Evolutionary conservation across 1,284 basidiomycete genomes (phyloP).

Genomic region (Fomitopsis pinicola): DNA sequence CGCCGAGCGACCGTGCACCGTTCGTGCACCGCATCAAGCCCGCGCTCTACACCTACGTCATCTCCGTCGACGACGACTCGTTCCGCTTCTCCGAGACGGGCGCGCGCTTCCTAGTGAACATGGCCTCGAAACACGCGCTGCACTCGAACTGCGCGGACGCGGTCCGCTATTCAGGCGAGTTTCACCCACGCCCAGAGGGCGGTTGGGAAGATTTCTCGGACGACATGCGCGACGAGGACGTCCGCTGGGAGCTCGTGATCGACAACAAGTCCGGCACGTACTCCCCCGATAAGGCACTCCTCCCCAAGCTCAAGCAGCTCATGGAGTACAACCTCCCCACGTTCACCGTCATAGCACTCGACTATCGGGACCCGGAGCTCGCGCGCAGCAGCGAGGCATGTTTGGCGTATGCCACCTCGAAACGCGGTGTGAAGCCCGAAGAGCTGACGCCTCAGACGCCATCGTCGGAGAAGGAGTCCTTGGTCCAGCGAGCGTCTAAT

Average conservation of each 20-base stretch:
- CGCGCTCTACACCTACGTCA: slow-evolving; percentile 75
- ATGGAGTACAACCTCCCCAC: slow-evolving; percentile 62
- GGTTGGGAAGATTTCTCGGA: slow-evolving; percentile 66
- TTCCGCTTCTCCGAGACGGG: slow-evolving; percentile 78
- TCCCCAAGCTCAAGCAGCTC: slow-evolving; percentile 49
- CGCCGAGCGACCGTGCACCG: slow-evolving; percentile 13
- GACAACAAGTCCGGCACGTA: slow-evolving; percentile 80
- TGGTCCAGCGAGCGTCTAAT: slow-evolving; percentile 24
- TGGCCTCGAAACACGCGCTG: slow-evolving; percentile 63
- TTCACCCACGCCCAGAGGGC: slow-evolving; percentile 67
- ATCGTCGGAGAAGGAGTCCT: slow-evolving; percentile 46
- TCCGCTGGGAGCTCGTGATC: slow-evolving; percentile 69
- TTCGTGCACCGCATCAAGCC: slow-evolving; percentile 62
- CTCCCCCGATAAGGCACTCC: slow-evolving; percentile 53
- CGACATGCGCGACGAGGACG: slow-evolving; percentile 43
- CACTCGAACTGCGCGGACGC: slow-evolving; percentile 37
- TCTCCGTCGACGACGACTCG: slow-evolving; percentile 63
- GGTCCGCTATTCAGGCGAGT: slow-evolving; percentile 73
- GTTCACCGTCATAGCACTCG: slow-evolving; percentile 42
- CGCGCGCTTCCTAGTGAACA: slow-evolving; percentile 77
- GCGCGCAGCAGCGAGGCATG: slow-evolving; percentile 59
- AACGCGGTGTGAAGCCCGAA: slow-evolving; percentile 49
- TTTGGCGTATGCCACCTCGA: slow-evolving; percentile 53
- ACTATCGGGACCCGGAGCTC: slow-evolving; percentile 55
- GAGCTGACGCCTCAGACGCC: slow-evolving; percentile 55